Evolutionary conservation across 1,284 basidiomycete genomes (phyloP), one percentile per base, ranked within the genome.

Genomic region (Phellinidium pouzarii): DNA sequence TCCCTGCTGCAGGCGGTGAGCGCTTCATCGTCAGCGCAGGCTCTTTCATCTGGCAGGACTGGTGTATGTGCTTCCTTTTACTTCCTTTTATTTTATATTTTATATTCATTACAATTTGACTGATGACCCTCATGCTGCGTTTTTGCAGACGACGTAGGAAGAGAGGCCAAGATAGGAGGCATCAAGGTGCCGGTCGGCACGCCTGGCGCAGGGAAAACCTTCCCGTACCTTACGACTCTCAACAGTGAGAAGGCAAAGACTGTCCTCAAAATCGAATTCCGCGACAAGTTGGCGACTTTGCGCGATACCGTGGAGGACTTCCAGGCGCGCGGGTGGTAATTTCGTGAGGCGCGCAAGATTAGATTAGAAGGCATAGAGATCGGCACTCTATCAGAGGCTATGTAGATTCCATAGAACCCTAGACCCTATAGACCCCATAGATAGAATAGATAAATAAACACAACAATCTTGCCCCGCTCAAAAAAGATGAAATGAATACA

Each of bases 1-100:
- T 65, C 14, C 60, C 66, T 2, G 67, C 70, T 40, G 75, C 74
- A 0, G 68, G 64, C 2, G 70, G 69, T 2, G 56, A 77, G 58
- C 63, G 76, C 5, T 78, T 71, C 62, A 64, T 72, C 56, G 58
- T 62, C 25, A 66, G 68, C 37, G 73, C 72, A 0, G 52, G 45
- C 6, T 26, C 19, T 12, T 57, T 46, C 29, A 41, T 47, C 22
- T 57, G 52, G 52, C 56, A 54, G n/a, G 53, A 57, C 36, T 57
- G 52, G 53, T 44, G 56, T 57, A 54, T 11, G 55, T 50, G 66
- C 31, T 12, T 62, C 14, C 4, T 11, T 23, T 40, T 12, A 23
- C 20, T n/a, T 40, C 2, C 45, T 25, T 26, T 19, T 9, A n/a
- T 20, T 38, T 9, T 8, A 34, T 7, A 23, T 36, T 7, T 7